Conservation (phyloP, 257 asterid species). For the Gentiana straminea region DNA sequence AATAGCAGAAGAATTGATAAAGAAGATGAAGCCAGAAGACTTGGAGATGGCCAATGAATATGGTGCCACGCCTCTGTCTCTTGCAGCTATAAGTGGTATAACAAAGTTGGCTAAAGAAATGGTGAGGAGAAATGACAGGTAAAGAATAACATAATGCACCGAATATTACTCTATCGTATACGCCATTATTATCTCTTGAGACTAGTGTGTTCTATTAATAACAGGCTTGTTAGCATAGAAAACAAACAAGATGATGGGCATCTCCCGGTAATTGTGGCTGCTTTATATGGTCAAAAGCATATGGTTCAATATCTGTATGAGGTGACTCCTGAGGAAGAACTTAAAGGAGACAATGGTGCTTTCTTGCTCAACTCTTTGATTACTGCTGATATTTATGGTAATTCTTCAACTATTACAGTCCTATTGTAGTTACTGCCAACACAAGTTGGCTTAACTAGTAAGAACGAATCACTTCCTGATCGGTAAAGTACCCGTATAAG, state of each 20-base stretch:
- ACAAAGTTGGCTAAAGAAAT: conserved; percentile 20
- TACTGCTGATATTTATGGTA: conserved; percentile 38
- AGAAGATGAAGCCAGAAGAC: conserved; percentile 13
- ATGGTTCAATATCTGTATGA: conserved; percentile 25
- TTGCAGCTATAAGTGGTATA: conserved; percentile 29
- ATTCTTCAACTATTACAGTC: not conserved
- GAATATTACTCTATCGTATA: too few relatives aligned
- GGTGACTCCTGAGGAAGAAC: conserved; percentile 18
- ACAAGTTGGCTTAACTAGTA: too few relatives aligned
- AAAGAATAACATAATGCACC: too few relatives aligned
- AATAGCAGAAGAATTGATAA: conserved; percentile 21
- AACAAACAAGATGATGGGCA: conserved; percentile 32
- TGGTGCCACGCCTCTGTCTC: conserved; percentile 26
- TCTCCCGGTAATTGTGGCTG: conserved; percentile 41
- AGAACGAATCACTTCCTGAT: too few relatives aligned
- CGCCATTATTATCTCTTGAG: too few relatives aligned
- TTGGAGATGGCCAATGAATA: conserved; percentile 23
- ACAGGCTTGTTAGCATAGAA: conserved; percentile 10
- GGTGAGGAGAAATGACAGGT: conserved; percentile 10
- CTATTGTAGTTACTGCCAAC: too few relatives aligned
- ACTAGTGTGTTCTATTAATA: too few relatives aligned
- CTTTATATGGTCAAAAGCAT: conserved; percentile 22
- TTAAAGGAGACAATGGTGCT: conserved; percentile 23
- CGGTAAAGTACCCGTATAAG: too few relatives aligned
- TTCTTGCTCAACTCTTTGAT: conserved; percentile 28